These are phyloP conservation scores for Dictyostelium capitatum DNA, from an alignment of 78 protist genomes.

Conservation along the genomic window DNA sequence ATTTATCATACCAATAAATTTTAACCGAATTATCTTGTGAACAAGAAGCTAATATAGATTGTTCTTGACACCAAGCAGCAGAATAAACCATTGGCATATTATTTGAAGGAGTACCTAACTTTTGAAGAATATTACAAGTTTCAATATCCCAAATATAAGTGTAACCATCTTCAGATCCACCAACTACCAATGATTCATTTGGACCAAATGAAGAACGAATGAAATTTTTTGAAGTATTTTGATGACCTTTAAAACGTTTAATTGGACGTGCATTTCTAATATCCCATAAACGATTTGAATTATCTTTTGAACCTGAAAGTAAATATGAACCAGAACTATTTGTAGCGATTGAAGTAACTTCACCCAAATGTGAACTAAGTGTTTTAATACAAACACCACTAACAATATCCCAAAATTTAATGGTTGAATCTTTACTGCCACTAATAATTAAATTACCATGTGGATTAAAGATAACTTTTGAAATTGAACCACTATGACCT, in stretches of 20 bases:
- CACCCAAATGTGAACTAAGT: constrained; percentile 88
- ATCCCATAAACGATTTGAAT: constrained; percentile 94
- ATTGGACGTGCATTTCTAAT: constrained; percentile 85
- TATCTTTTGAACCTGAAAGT: constrained; percentile 89
- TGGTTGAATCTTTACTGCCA: constrained; percentile 92
- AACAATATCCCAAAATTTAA: constrained; percentile 94
- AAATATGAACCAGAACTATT: constrained; percentile 76
- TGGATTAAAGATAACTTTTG: constrained; percentile 81
- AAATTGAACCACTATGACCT: constrained; percentile 82
- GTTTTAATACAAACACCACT: constrained; percentile 92
- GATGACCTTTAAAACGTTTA: constrained; percentile 92
- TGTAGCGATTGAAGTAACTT: constrained; percentile 89
- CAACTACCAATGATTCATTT: constrained; percentile 56
- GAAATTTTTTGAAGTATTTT: constrained; percentile 90
- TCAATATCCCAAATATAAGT: constrained; percentile 86
- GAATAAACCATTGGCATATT: constrained; percentile 64
- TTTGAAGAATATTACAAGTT: constrained; percentile 75
- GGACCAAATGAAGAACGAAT: constrained; percentile 88
- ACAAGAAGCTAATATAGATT: constrained; percentile 76
- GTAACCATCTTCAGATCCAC: constrained; percentile 93
- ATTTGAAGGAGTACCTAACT: constrained; percentile 61
- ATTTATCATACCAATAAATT: constrained; percentile 79
- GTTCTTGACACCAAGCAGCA: constrained; percentile 83
- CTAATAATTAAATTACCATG: constrained; percentile 92
- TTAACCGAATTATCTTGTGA: constrained; percentile 84